A percentile compares a stretch with the other conserved stretches of the same genome.
These are phyloP conservation scores for Trichoderma sp. DNA, from an alignment of 2,329 filamentous ascomycete genomes.

Conservation along the genomic window DNA sequence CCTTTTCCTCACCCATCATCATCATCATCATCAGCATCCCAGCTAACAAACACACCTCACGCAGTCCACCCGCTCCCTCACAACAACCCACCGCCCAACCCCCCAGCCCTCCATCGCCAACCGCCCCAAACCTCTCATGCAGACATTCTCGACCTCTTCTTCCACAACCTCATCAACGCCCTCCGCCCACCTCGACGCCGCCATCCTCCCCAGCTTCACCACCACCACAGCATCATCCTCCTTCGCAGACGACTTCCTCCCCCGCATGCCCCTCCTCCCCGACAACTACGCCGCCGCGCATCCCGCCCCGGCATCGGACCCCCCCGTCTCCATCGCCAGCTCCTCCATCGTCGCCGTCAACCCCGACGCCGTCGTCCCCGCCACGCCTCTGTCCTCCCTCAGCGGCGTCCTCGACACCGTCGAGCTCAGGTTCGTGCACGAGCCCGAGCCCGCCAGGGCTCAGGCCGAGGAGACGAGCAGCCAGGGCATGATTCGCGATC, in stretches of 20 bases:
- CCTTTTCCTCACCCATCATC: not conserved
- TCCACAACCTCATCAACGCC: conserved; percentile 49
- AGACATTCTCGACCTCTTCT: conserved; percentile 59
- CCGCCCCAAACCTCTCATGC: conserved; percentile 61
- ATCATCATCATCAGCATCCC: too few species aligned
- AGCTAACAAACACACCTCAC: conserved; percentile 9
- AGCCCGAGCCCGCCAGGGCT: conserved; percentile 31
- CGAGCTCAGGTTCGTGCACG: conserved; percentile 57
- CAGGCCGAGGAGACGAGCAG: conserved; percentile 36
- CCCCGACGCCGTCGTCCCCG: conserved; percentile 55
- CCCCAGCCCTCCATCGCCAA: conserved; percentile 49
- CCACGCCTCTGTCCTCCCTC: conserved; percentile 58
- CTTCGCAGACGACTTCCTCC: conserved; percentile 33
- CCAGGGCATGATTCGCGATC: conserved; percentile 53
- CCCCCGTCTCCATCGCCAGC: conserved; percentile 46
- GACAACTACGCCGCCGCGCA: conserved; percentile 57
- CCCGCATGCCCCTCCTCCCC: conserved; percentile 62
- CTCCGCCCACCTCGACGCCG: conserved; percentile 55
- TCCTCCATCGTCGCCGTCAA: conserved; percentile 60
- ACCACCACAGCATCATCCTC: conserved; percentile 32
- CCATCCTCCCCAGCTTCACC: conserved; percentile 51
- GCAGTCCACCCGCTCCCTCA: conserved; percentile 45
- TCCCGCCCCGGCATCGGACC: conserved; percentile 47
- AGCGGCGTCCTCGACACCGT: conserved; percentile 61
- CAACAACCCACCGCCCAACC: conserved; percentile 53